Percentiles rank a stretch among this genome's conserved stretches.
Conservation (phyloP, 257 asterid genomes). For the Agastache rugosa region DNA sequence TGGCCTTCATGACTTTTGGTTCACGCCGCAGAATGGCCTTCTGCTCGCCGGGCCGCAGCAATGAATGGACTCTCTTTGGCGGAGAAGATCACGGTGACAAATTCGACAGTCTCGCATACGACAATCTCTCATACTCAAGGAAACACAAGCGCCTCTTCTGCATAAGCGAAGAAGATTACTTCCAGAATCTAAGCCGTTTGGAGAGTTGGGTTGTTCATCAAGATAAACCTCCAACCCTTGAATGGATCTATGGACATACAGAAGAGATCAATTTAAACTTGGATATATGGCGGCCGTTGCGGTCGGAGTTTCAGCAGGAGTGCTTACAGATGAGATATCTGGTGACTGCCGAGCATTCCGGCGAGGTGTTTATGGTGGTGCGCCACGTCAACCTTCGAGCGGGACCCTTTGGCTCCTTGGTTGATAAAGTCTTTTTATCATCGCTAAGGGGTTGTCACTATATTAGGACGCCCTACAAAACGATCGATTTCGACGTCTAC, state of each 20-base stretch:
- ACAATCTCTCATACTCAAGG: not conserved
- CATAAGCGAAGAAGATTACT: not conserved
- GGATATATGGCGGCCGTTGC: not conserved
- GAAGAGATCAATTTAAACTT: no score
- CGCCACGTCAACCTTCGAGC: not conserved
- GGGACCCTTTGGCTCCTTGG: not conserved
- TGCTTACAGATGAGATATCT: not conserved
- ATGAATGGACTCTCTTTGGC: not conserved
- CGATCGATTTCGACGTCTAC: not conserved
- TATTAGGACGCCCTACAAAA: not conserved
- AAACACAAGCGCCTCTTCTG: conserved; percentile 5
- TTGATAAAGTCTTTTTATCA: not conserved
- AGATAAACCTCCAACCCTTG: not conserved
- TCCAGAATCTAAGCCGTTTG: no score
- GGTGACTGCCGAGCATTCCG: not conserved
- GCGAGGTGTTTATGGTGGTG: not conserved
- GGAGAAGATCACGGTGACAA: not conserved
- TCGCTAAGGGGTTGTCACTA: not conserved
- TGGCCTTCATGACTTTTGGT: not conserved
- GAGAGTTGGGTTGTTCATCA: not conserved
- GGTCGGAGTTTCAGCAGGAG: not conserved
- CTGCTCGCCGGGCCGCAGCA: conserved; percentile 11
- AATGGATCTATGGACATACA: no score
- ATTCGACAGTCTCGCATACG: not conserved
- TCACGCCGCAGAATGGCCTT: not conserved